Evolutionary conservation across 257 asterid genomes (phyloP).

Genomic region (Solanum corneliomulleri): DNA sequence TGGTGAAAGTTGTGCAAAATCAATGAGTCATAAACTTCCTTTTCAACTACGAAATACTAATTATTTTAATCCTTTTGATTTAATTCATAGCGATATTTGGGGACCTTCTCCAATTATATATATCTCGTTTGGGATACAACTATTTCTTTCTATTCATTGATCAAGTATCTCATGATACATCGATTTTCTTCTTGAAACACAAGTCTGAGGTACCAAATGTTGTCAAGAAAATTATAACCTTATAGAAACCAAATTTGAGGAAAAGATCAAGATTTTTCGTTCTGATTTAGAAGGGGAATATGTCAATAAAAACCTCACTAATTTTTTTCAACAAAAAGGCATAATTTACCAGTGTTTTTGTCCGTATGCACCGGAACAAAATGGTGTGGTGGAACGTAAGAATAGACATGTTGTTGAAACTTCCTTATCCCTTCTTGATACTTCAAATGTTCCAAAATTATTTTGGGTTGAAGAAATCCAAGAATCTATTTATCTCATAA

Average conservation of each 20-base stretch:
- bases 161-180: background rate
- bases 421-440: background rate
- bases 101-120: background rate
- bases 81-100: background rate
- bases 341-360: background rate
- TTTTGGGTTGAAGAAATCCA: background rate
- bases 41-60: background rate
- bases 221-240: background rate
- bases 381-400: slow-evolving; percentile 3
- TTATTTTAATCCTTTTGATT: background rate
- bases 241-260: background rate
- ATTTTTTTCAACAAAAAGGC: background rate
- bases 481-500: background rate
- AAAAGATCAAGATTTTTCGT: background rate
- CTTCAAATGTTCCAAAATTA: background rate
- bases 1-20: background rate
- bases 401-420: slow-evolving; percentile 3
- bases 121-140: background rate
- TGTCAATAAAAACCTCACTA: background rate
- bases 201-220: background rate
- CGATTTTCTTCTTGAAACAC: background rate
- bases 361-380: background rate
- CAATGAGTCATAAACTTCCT: background rate
- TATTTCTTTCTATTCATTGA: slow-evolving; percentile 3
- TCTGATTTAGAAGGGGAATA: background rate